Conservation (phyloP, 2,329 filamentous ascomycete species). For the Neoarthrinium moseri region DNA sequence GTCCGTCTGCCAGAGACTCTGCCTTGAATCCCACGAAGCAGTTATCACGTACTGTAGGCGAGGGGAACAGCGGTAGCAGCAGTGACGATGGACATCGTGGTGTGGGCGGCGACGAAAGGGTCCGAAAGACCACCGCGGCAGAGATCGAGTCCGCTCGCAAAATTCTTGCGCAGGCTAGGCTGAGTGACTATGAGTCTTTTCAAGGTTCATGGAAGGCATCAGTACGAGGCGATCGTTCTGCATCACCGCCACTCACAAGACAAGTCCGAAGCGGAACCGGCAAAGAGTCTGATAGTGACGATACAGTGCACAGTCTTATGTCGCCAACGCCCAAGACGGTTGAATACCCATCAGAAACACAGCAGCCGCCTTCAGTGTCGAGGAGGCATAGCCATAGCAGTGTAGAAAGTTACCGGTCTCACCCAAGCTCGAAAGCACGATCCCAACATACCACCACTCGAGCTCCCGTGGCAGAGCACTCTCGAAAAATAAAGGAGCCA, state of each 20-base stretch:
- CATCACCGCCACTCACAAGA: slow-evolving; percentile 3
- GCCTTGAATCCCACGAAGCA: neutral
- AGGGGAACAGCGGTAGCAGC: neutral
- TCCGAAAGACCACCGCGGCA: neutral
- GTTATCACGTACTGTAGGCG: neutral
- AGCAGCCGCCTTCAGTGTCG: neutral
- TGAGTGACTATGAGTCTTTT: neutral
- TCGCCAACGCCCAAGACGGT: neutral
- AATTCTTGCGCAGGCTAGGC: neutral
- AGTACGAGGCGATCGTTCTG: slow-evolving; percentile 1
- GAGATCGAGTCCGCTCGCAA: slow-evolving; percentile 3
- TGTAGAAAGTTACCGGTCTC: neutral
- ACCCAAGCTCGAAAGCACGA: neutral
- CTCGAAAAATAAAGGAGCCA: neutral
- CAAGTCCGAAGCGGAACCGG: neutral
- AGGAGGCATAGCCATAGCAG: neutral
- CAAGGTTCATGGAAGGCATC: slow-evolving; percentile 12
- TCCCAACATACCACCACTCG: neutral
- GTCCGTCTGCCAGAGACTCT: neutral
- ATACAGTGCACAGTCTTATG: neutral
- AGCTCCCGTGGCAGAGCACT: neutral
- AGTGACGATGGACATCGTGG: neutral
- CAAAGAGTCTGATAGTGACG: slow-evolving; percentile 11
- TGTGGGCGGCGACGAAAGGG: neutral
- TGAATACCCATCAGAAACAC: neutral